Percentiles rank a stretch among this genome's conserved stretches.
Conservation (phyloP, 495 filamentous ascomycete species). For the Penicillium herquei region DNA sequence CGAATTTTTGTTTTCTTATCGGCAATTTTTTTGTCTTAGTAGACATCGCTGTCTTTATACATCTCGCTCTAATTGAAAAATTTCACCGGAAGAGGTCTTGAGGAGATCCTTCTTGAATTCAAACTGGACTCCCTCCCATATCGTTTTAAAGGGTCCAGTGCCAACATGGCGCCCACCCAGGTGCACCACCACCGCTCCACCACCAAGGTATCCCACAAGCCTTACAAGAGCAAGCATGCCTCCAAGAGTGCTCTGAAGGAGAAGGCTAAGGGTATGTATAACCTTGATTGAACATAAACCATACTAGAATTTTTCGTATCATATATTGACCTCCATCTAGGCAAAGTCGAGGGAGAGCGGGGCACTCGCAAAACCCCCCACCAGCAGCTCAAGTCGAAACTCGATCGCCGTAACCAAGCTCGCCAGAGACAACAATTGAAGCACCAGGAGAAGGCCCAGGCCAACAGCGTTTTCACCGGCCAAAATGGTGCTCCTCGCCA, state of each 20-base stretch:
- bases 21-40: slow-evolving; percentile 20
- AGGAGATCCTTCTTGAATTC: slow-evolving; percentile 9
- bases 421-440: slow-evolving; percentile 82
- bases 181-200: slow-evolving; percentile 88
- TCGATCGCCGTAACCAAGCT: slow-evolving; percentile 89
- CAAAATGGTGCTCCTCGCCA: slow-evolving; percentile 83
- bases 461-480: slow-evolving; percentile 76
- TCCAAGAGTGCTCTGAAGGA: slow-evolving; percentile 83
- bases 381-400: slow-evolving; percentile 94
- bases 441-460: slow-evolving; percentile 72
- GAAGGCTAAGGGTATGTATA: slow-evolving; percentile 67
- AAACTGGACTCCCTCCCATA: slow-evolving; percentile 69
- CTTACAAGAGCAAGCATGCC: slow-evolving; percentile 86
- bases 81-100: background rate
- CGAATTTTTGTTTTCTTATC: slow-evolving; percentile 40
- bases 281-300: background rate
- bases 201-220: slow-evolving; percentile 79
- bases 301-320: background rate
- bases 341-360: slow-evolving; percentile 61
- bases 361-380: slow-evolving; percentile 81
- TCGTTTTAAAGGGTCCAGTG: slow-evolving; percentile 79
- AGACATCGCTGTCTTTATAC: background rate
- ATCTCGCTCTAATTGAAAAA: slow-evolving; percentile 1
- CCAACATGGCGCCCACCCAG: slow-evolving; percentile 49
- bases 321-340: slow-evolving; percentile 28